Evolutionary conservation across 352 stramenopile species (phyloP).

Genomic region (Phytophthora gonapodyides): DNA sequence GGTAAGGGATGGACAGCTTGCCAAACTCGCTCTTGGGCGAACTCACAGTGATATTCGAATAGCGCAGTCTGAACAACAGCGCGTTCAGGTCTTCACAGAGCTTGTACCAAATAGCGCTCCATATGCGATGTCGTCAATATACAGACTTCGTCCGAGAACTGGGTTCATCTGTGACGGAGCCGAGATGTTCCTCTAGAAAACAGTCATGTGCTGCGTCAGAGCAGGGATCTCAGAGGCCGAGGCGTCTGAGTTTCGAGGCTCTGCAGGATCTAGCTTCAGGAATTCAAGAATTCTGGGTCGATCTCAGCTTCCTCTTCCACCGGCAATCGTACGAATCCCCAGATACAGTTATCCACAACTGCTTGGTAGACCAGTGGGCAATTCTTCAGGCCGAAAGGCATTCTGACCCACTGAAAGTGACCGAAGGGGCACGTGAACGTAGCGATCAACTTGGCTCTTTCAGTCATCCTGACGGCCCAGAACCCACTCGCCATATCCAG

Average conservation of each 20-base stretch:
- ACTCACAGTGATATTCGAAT: slow-evolving; percentile 10
- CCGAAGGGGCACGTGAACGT: background rate
- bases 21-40: slow-evolving; percentile 9
- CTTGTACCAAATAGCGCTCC: slow-evolving; percentile 1
- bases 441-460: background rate
- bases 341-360: slow-evolving; percentile 1
- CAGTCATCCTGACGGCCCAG: background rate
- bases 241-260: background rate
- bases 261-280: background rate
- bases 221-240: background rate
- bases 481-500: background rate
- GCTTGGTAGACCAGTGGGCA: background rate
- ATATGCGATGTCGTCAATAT: slow-evolving; percentile 10
- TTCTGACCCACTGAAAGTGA: slow-evolving; percentile 4
- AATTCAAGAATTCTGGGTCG: slow-evolving; percentile 1
- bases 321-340: background rate
- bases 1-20: background rate
- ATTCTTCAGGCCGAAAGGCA: background rate
- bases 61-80: background rate
- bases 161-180: background rate
- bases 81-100: slow-evolving; percentile 4
- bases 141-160: background rate
- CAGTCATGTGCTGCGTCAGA: background rate
- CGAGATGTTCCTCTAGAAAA: background rate
- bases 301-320: slow-evolving; percentile 1